Conservation (phyloP, 179 eudicot species). For the Silene noctiflora region DNA sequence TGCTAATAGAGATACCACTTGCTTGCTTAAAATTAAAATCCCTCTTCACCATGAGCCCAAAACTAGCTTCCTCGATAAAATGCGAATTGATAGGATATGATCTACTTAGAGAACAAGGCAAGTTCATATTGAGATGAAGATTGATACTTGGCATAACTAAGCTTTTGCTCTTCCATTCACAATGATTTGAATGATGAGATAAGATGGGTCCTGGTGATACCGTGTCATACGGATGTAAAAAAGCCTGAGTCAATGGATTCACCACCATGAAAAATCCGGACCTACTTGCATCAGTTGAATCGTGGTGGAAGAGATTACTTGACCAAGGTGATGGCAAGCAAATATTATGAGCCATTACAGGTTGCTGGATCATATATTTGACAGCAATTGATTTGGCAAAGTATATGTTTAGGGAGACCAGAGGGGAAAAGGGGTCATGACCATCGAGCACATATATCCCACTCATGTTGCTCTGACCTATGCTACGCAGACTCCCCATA, state of each 20-base stretch:
- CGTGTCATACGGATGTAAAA: neutral
- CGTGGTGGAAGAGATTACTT: no score
- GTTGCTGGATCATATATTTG: no score
- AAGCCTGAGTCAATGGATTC: neutral
- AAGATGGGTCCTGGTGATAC: neutral
- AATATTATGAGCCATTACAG: neutral
- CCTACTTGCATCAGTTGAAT: no score
- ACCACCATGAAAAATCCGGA: neutral
- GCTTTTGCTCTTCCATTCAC: neutral
- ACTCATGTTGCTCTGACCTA: no score
- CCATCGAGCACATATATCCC: no score
- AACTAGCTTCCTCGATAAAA: neutral
- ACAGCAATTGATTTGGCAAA: no score
- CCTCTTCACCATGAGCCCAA: neutral
- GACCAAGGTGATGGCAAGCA: neutral
- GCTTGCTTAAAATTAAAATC: neutral
- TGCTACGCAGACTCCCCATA: no score
- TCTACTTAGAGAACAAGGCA: constrained; percentile 33
- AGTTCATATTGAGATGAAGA: neutral
- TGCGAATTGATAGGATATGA: constrained; percentile 29
- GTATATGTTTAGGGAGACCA: no score
- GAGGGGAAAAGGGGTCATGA: no score
- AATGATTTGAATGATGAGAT: neutral
- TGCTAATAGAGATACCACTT: neutral
- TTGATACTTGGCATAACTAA: neutral